phyloP scores from a whole-genome alignment of 208 protist species.

The Vickermania ingenoplastis region DNA sequence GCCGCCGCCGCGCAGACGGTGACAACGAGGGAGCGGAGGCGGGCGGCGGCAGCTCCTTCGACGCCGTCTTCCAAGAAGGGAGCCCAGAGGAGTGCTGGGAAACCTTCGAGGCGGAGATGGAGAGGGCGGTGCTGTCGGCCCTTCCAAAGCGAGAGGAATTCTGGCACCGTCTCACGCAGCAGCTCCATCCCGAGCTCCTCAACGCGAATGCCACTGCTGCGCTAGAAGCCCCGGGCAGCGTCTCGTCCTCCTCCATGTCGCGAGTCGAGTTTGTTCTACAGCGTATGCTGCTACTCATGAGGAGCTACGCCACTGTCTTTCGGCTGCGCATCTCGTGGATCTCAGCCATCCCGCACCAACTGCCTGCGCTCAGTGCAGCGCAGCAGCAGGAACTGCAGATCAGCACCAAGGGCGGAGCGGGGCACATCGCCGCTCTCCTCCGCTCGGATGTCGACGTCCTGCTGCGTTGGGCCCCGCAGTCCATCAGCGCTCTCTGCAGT shows the following conservation, averaged over 20 bases:
- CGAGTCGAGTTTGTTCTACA: constrained; percentile 60
- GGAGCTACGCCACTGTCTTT: constrained; percentile 69
- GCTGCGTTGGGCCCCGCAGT: constrained; percentile 15
- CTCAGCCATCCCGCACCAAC: constrained; percentile 50
- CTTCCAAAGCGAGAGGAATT: constrained; percentile 83
- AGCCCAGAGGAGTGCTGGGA: constrained; percentile 36
- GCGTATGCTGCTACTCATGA: constrained; percentile 75
- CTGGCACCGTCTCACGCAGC: constrained; percentile 88
- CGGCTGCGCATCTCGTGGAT: constrained; percentile 66
- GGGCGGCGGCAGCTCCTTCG: constrained; percentile 5
- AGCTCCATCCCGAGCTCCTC: constrained; percentile 53
- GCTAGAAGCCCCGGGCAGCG: neutral
- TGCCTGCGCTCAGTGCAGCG: constrained; percentile 30
- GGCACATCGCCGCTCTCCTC: constrained; percentile 38
- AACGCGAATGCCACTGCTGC: neutral
- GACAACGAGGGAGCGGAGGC: constrained; percentile 5
- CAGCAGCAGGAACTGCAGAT: neutral
- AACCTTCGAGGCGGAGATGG: constrained; percentile 61
- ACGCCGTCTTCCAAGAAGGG: constrained; percentile 7
- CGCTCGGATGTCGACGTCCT: constrained; percentile 31
- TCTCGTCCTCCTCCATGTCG: neutral
- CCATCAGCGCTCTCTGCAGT: constrained; percentile 57
- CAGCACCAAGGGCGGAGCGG: constrained; percentile 1
- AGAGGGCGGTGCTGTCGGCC: constrained; percentile 35
- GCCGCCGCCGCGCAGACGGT: constrained; percentile 8